Conservation (phyloP, 495 filamentous ascomycete species). For the Trypethelium eluteriae region DNA sequence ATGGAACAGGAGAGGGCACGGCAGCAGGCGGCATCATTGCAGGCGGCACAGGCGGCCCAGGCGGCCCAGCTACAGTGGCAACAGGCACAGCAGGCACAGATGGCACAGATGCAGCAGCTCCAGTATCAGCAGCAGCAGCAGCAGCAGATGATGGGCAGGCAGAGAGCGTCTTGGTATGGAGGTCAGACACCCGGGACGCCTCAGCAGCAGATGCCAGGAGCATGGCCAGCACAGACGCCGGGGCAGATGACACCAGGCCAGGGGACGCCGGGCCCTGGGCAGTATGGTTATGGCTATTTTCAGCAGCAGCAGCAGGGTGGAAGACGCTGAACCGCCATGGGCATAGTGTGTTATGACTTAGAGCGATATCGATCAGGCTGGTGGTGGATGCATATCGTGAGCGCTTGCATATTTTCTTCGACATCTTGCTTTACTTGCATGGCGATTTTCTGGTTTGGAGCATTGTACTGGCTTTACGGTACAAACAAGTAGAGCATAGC, state of each 20-base stretch:
- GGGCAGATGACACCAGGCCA: neutral
- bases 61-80: conserved; percentile 18
- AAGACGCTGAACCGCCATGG: neutral
- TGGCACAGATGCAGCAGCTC: conserved; percentile 12
- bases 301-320: conserved; percentile 17
- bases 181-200: neutral
- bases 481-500: neutral
- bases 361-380: too few relatives aligned
- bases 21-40: neutral
- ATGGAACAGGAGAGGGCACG: neutral
- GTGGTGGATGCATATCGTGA: neutral
- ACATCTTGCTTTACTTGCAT: neutral
- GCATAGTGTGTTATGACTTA: too few relatives aligned
- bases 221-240: conserved; percentile 8
- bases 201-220: neutral
- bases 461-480: neutral
- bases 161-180: conserved; percentile 16
- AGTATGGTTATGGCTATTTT: conserved; percentile 15
- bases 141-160: conserved; percentile 11
- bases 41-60: neutral
- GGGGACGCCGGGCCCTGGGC: conserved; percentile 9
- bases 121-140: conserved; percentile 16
- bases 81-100: conserved; percentile 7
- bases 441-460: neutral
- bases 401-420: neutral